Base-by-base conservation (phyloP, 805 yeast species). In the Starmera quercuum region DNA sequence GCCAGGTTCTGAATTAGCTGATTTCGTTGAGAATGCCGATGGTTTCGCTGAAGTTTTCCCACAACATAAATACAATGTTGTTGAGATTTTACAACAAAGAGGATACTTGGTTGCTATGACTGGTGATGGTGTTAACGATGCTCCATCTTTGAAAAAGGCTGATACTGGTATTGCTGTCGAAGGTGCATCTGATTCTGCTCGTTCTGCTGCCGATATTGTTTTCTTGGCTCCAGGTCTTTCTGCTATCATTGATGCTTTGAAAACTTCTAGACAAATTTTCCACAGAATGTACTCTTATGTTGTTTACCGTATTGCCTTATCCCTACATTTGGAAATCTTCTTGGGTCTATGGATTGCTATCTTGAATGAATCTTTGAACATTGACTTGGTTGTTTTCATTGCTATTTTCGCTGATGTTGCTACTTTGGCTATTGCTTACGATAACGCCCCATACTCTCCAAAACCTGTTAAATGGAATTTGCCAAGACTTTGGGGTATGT, bases 11-110 rank as follows among this genome's bases (percentile, higher is more conserved):
- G 94, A 86, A 67, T 81, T 86, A 78, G 94, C 90, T 68, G 96
- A 86, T 68, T 85, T 86, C 54, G 95, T 86, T 72, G 95, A 86
- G 73, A 85, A 84, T 59, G 96, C 96, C 47, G 96, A 86, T 72
- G 96, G 96, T 75, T 86, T 86, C 64, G 95, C 95, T 66, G 95
- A 86, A 73, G 95, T 86, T 62, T 86, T 86, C 94, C 96, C 96
- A 53, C 95, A 86, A 75, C 95, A 86, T 75, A 86, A 86, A 73
- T 85, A 83, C 74, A 84, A 81, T 63, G 95, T 88, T 58, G 96
- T 86, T 66, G 95, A 85, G 72, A 84, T 85, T 63, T 76, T 86
- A 66, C 95, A 86, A 75, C 75, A 80, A 64, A 81, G 95, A 77
- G 95, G 95, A 69, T 85, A 83, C 80, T 76, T 86, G 70, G 95